Conservation (phyloP, 805 yeast genomes). For the Schwanniomyces vanrijiae region DNA sequence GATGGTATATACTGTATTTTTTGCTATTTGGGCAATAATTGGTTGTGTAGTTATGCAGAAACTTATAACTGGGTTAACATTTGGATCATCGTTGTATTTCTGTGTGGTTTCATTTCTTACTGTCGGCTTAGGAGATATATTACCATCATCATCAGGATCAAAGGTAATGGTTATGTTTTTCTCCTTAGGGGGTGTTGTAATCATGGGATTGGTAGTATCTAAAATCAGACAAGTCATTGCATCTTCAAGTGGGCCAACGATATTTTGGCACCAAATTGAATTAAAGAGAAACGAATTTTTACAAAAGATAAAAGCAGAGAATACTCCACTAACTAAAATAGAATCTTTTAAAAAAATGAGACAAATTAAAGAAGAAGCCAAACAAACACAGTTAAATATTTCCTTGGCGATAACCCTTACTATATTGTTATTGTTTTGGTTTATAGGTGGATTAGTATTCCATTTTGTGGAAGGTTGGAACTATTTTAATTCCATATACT, state of each 20-base stretch:
- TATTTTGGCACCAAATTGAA: conserved; percentile 68
- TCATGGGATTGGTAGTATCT: conserved; percentile 71
- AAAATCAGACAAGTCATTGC: conserved; percentile 66
- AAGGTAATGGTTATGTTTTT: conserved; percentile 61
- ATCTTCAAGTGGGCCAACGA: conserved; percentile 60
- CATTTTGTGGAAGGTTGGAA: conserved; percentile 64
- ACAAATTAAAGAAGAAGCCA: conserved; percentile 44
- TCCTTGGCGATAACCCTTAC: conserved; percentile 41
- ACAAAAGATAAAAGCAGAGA: conserved; percentile 10
- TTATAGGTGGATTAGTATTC: conserved; percentile 71
- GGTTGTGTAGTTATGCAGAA: conserved; percentile 55
- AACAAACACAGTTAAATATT: conserved; percentile 32
- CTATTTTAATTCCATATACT: conserved; percentile 72
- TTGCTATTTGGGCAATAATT: conserved; percentile 68
- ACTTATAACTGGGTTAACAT: conserved; percentile 36
- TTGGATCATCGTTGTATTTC: conserved; percentile 70
- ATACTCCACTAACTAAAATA: conserved; percentile 29
- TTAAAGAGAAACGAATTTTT: conserved; percentile 32
- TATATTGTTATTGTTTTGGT: conserved; percentile 60
- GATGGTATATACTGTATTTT: conserved; percentile 66
- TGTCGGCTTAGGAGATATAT: conserved; percentile 77
- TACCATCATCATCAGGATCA: conserved; percentile 53
- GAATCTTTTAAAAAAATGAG: conserved; percentile 61
- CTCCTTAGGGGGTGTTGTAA: conserved; percentile 67
- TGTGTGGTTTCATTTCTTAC: conserved; percentile 74